Conservation (phyloP, 176 grass and related monocot species). For the Juncus inflexus region DNA sequence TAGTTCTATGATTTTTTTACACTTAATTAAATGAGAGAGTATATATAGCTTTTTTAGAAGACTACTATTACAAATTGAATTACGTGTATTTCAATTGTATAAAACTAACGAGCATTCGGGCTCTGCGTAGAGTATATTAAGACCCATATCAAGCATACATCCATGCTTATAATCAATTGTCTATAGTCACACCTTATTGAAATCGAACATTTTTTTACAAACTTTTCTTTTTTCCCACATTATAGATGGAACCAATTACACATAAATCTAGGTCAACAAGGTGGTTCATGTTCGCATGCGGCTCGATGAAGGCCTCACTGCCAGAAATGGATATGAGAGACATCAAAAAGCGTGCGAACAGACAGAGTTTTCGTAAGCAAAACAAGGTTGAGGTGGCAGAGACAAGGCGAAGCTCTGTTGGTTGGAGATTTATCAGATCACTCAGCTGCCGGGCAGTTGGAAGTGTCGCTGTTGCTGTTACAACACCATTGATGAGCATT, state of each 20-base stretch:
- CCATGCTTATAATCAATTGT: too few relatives aligned
- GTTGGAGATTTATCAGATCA: conserved; percentile 60
- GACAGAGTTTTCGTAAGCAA: conserved; percentile 8
- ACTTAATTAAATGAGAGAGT: neutral
- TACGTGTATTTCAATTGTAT: too few relatives aligned
- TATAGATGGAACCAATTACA: conserved; percentile 12
- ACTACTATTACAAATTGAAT: neutral
- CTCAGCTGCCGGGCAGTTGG: conserved; percentile 72
- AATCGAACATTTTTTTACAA: too few relatives aligned
- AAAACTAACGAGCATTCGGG: too few relatives aligned
- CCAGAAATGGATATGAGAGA: conserved; percentile 63
- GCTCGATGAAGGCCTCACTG: conserved; percentile 43
- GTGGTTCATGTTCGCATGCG: conserved; percentile 50
- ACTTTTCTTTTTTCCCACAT: neutral
- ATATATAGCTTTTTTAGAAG: neutral
- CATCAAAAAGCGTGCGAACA: conserved; percentile 54
- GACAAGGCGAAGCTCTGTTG: conserved; percentile 21
- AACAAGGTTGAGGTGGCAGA: neutral
- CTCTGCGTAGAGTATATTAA: too few relatives aligned
- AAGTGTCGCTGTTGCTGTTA: conserved; percentile 42
- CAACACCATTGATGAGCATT: conserved; percentile 43
- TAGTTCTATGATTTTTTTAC: neutral
- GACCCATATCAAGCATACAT: too few relatives aligned
- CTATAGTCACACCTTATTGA: too few relatives aligned
- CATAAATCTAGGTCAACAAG: conserved; percentile 20